Evolutionary conservation across 139 green algal species (phyloP), one percentile per base, ranked within the genome.

Genomic region (Volvox africanus): DNA sequence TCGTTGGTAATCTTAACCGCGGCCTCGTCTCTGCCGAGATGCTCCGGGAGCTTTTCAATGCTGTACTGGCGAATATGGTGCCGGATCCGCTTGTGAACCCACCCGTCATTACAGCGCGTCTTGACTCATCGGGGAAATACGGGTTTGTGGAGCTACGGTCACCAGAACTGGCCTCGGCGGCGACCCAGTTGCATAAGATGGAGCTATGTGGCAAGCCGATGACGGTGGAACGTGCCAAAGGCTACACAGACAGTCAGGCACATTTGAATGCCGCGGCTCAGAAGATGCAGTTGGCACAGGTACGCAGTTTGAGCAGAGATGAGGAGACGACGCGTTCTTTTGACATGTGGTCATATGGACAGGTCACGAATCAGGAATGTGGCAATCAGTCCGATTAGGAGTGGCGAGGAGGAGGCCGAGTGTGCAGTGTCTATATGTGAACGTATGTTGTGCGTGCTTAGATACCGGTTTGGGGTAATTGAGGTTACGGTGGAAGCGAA

Each of bases 1-100:
- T 98, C 87, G 96, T 98, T 0, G 97, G 97, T 82, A 98, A 98
- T 94, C 91, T 98, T 61, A 95, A 95, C 32, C 96, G 98, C 62
- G 97, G 97, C 30, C 88, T 95, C 32, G 94, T 97, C 17, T 96
- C 86, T 0, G 89, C 93, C 1, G 90, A 95, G 35, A 95, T 98
- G 92, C 93, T 98, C 86, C 82, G 90, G 6, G 97, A 98, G 94
- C 93, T 98, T 37, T 98, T 98, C 93, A 98, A 98, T 88, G 95
- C 94, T 19, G 96, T 94, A 19, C 91, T 97, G 16, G 92, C 91
- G 28, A 92, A 89, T 50, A 90, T 97, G 84, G 94, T 96, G 30
- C 73, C 90, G 67, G 96, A 98, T 91, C 96, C 96, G 44, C 77
- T 95, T 17, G 87, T 87, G n/a, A 95, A 95, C 73, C 96, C 96